Evolutionary conservation across 2,329 filamentous ascomycete genomes (phyloP), one percentile per base, ranked within the genome.

Genomic region (Penicillium sp.): DNA sequence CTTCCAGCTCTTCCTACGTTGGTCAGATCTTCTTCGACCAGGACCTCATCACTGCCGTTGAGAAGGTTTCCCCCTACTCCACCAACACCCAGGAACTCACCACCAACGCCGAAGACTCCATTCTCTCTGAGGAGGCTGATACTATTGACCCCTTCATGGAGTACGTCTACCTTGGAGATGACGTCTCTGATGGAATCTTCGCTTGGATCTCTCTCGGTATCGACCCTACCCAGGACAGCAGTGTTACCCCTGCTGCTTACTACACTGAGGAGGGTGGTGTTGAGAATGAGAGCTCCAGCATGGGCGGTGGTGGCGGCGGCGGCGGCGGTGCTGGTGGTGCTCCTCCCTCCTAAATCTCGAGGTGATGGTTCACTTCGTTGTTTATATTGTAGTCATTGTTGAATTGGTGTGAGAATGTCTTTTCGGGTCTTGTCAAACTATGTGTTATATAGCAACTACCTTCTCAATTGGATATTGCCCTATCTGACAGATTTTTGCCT

Each of bases 1-100:
- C 58, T 13, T 21, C 69, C 11, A 75, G 72, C 47, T 77, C 82
- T 53, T 79, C 81, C 7, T 84, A 88, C 71, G 77, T 87, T 38
- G 85, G 85, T 16, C 85, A 89, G 67, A 65, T 85, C 47, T 88
- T 85, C 77, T 85, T 85, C 52, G 83, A 88, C 67, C 81, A 87
- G 66, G 74, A 77, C 57, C 78, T 88, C 9, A 79, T 83, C 59
- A 62, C 63, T 24, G 58, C 73, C 38, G 82, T 87, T 50, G 79
- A 84, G 56, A 67, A 68, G 9, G 73, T 71, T 1, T 54, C 65
- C 0, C 80, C 81, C 0, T 83, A 83, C 68, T 68, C 55, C 5
- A 67, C 67, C 52, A 83, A 83, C 69, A 76, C 71, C 0, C 75
- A 81, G 55, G 48, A 59, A 0, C 50, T 81, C 18, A 85, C 79